Percentiles rank a stretch among this genome's conserved stretches.
Evolutionary conservation across 2,329 filamentous ascomycete species (phyloP).

Genomic region (Calonectria multiphialidica): DNA sequence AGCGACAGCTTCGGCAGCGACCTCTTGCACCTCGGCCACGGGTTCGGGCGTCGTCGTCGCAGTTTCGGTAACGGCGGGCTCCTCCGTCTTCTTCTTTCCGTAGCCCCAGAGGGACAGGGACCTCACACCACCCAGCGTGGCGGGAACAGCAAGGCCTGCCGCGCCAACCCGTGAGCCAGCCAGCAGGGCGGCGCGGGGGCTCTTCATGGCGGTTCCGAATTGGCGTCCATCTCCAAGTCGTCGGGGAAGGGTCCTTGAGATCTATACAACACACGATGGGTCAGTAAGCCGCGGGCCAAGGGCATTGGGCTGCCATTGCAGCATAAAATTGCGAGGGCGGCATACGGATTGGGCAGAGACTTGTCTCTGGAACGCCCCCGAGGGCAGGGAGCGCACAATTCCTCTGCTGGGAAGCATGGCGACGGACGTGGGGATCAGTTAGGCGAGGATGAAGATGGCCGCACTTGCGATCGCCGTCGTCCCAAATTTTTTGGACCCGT

Average conservation of each 20-base stretch:
- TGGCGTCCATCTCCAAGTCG: slow-evolving; percentile 50
- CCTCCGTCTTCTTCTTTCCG: slow-evolving; percentile 45
- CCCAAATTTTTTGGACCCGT: slow-evolving; percentile 44
- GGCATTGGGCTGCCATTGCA: slow-evolving; percentile 21
- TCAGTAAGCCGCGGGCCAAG: slow-evolving; percentile 4
- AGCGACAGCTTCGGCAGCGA: slow-evolving; percentile 21
- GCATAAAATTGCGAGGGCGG: neutral
- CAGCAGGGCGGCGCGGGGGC: slow-evolving; percentile 32
- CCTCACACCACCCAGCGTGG: slow-evolving; percentile 48
- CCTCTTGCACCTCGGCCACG: slow-evolving; percentile 30
- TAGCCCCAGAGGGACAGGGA: slow-evolving; percentile 51
- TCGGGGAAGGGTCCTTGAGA: slow-evolving; percentile 43
- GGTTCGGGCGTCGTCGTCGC: slow-evolving; percentile 33
- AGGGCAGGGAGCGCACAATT: slow-evolving; percentile 54
- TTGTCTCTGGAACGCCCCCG: slow-evolving; percentile 47
- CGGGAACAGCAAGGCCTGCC: slow-evolving; percentile 39
- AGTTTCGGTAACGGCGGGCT: slow-evolving; percentile 33
- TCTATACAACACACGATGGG: slow-evolving; percentile 26
- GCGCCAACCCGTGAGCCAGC: slow-evolving; percentile 38
- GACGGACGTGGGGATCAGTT: slow-evolving; percentile 41
- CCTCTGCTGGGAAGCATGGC: slow-evolving; percentile 61
- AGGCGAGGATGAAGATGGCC: slow-evolving; percentile 34
- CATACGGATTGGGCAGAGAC: slow-evolving; percentile 46
- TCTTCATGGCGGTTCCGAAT: slow-evolving; percentile 49
- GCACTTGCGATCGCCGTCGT: slow-evolving; percentile 11